phyloP scores from a whole-genome alignment of 2,329 filamentous ascomycete species.

The Magnaporthiopsis rhizophila region DNA sequence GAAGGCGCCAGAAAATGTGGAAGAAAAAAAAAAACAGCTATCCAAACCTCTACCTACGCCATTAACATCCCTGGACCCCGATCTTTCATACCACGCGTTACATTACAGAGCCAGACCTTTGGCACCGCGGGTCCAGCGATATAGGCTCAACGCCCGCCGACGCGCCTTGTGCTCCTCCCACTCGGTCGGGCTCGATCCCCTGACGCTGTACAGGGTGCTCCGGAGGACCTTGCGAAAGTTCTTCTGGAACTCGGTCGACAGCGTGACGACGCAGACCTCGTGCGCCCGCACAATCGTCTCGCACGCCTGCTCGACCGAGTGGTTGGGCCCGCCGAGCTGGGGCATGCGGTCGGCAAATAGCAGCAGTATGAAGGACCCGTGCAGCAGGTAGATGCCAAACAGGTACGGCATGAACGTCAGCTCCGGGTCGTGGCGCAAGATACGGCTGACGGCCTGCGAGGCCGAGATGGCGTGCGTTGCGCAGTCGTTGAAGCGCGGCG shows the following conservation, averaged over 20 bases:
- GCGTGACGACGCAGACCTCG: constrained; percentile 41
- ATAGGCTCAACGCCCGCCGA: constrained; percentile 42
- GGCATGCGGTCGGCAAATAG: constrained; percentile 42
- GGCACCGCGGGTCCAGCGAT: constrained; percentile 38
- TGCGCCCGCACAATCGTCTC: constrained; percentile 42
- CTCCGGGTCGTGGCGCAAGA: constrained; percentile 39
- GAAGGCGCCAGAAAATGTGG: background rate
- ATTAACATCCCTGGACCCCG: too few relatives aligned
- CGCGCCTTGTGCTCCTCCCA: constrained; percentile 35
- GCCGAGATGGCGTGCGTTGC: constrained; percentile 39
- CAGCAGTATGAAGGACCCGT: constrained; percentile 41
- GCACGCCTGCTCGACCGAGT: constrained; percentile 37
- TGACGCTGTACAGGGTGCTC: constrained; percentile 38
- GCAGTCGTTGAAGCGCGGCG: constrained; percentile 34
- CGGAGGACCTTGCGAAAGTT: constrained; percentile 47
- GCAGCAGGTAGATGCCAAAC: constrained; percentile 43
- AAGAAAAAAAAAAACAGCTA: background rate
- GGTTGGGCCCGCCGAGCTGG: constrained; percentile 32
- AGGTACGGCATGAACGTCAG: constrained; percentile 44
- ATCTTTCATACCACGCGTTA: background rate
- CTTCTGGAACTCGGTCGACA: constrained; percentile 43
- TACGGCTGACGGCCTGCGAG: constrained; percentile 35
- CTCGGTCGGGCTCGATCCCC: constrained; percentile 29
- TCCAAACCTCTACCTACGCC: too few relatives aligned
- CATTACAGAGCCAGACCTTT: constrained; percentile 24